Evolutionary conservation across 441 rosid species (phyloP).

Genomic region (Aleurites moluccanus): DNA sequence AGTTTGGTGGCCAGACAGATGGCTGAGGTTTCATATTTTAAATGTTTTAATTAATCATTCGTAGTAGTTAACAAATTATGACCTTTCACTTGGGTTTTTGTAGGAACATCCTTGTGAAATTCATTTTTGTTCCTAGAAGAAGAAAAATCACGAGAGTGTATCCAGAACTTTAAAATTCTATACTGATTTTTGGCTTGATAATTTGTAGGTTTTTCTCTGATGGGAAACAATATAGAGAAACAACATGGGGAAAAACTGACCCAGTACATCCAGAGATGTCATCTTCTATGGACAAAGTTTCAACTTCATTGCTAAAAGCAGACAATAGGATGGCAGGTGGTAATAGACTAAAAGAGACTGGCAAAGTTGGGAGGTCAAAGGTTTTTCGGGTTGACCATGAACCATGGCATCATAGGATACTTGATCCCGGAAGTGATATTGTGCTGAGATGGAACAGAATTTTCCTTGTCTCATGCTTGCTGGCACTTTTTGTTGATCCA

Average conservation of each 20-base stretch:
- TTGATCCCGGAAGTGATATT: constrained; percentile 85
- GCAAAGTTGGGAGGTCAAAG: constrained; percentile 46
- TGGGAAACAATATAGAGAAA: constrained; percentile 48
- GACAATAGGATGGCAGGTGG: constrained; percentile 49
- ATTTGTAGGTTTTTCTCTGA: constrained; percentile 69
- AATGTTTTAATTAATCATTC: background rate
- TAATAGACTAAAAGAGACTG: constrained; percentile 41
- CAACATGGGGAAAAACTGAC: constrained; percentile 48
- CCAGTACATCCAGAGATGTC: constrained; percentile 44
- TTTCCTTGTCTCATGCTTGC: constrained; percentile 71
- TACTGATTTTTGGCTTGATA: constrained; percentile 5
- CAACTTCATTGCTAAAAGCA: constrained; percentile 51
- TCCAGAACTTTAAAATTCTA: constrained; percentile 1
- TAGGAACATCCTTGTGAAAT: background rate
- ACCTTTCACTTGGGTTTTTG: background rate
- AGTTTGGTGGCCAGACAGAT: background rate
- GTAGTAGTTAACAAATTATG: background rate
- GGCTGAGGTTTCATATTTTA: background rate
- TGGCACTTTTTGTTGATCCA: constrained; percentile 91
- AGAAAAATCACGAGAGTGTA: background rate
- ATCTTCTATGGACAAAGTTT: constrained; percentile 43
- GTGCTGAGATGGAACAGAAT: constrained; percentile 82
- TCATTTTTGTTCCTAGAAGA: background rate
- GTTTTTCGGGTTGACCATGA: constrained; percentile 38
- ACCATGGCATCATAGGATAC: constrained; percentile 68